Conservation (phyloP, 2,329 filamentous ascomycete species). For the Cladosporium austrohemisphaericum region DNA sequence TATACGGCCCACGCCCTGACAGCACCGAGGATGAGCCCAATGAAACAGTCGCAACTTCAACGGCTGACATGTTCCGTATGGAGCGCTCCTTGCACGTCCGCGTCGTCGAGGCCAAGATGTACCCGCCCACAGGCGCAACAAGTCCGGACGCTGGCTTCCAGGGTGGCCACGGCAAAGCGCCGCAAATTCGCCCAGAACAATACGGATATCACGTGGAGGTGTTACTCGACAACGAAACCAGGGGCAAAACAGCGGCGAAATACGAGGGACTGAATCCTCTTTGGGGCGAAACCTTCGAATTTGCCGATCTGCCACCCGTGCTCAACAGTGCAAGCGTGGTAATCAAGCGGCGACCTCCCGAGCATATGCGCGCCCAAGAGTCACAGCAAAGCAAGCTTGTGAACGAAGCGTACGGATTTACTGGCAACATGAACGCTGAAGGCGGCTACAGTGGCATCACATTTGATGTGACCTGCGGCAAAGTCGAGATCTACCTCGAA, state of each 20-base stretch:
- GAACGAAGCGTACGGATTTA: conserved; percentile 37
- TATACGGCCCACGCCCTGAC: conserved; percentile 61
- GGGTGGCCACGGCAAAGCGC: conserved; percentile 21
- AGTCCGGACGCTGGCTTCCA: conserved; percentile 23
- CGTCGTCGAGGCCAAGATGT: conserved; percentile 60
- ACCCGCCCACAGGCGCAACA: conserved; percentile 27
- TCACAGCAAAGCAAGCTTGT: conserved; percentile 38
- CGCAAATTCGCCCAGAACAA: conserved; percentile 22
- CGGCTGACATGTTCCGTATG: conserved; percentile 59
- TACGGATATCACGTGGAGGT: conserved; percentile 78
- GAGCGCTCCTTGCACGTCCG: conserved; percentile 58
- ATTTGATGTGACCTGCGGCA: conserved; percentile 56
- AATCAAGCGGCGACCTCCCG: conserved; percentile 58
- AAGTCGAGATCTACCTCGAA: conserved; percentile 77
- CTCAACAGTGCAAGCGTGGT: conserved; percentile 67
- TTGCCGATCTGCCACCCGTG: conserved; percentile 66
- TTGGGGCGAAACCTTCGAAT: conserved; percentile 79
- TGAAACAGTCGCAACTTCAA: conserved; percentile 25
- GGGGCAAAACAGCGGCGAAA: conserved; percentile 71
- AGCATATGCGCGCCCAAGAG: conserved; percentile 26
- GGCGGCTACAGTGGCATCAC: conserved; percentile 45
- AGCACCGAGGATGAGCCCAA: conserved; percentile 21
- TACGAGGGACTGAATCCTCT: conserved; percentile 69
- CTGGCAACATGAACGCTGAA: conserved; percentile 31
- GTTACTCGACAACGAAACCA: conserved; percentile 72